Base-by-base conservation (phyloP, 1,284 basidiomycete genomes). In the Erythrobasidium hasegawianum region DNA sequence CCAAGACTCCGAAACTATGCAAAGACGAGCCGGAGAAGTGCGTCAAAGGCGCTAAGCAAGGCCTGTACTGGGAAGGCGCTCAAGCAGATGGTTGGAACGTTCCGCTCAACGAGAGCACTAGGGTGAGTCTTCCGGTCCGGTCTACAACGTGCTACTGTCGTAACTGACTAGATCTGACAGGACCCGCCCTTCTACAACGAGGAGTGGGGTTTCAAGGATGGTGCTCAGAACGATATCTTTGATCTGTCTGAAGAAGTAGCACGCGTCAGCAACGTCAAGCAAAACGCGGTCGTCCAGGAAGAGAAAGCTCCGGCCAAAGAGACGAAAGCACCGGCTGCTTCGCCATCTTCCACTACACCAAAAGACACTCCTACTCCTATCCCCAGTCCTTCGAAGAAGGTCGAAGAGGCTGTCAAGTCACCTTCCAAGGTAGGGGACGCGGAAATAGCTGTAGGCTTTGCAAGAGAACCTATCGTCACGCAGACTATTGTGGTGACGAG, bases 161-260 rank as follows among this genome's bases (percentile, higher is more conserved):
- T n/a, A 33, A 11, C 33, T 33, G 33, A 33, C 33, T 33, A 33
- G 33, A 33, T 11, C 33, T 33, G 33, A 33, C 33, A 80, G 71
- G 76, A 80, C 8, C 84, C 84, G 2, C 85, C 83, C 0, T 79
- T 81, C 66, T 87, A 86, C 75, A 81, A 77, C 68, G 79, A 81
- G 71, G 75, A 82, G 8, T 86, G 84, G 78, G 81, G 82, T 72
- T 86, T 85, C 77, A 72, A 72, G 18, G 80, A 85, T 69, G 83
- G 85, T 24, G 79, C 83, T 2, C 85, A 87, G 74, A 79, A 84
- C 73, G 85, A 86, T 74, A 85, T 86, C 69, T 85, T 85, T 75
- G 75, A 78, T 68, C 70, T 10, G 9, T 54, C 52, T 54, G 8
- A 29, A n/a, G 52, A 53, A 14, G 59, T 33, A 4, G 33, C 33